Evolutionary conservation across 1,284 basidiomycete genomes (phyloP).

Genomic region (Tilletia caries): DNA sequence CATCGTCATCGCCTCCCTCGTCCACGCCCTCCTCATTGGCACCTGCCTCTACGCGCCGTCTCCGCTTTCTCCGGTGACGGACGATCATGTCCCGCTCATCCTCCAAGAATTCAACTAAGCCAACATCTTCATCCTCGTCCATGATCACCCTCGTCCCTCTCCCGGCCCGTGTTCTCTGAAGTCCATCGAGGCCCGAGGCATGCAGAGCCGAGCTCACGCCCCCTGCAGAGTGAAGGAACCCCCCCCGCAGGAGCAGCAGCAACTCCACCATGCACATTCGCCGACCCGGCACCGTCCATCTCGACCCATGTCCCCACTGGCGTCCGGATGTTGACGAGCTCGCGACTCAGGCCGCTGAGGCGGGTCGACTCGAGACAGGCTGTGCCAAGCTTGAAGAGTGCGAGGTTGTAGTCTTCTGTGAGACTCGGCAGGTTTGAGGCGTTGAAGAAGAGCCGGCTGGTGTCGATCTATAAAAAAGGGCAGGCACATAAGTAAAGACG

Average conservation of each 20-base stretch:
- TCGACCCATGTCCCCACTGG: slow-evolving; percentile 42
- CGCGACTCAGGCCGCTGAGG: slow-evolving; percentile 36
- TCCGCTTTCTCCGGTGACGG: slow-evolving; percentile 14
- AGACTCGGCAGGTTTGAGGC: slow-evolving; percentile 31
- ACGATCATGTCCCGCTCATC: not conserved
- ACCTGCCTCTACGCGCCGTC: too few species aligned
- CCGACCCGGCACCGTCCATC: slow-evolving; percentile 26
- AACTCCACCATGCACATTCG: slow-evolving; percentile 14
- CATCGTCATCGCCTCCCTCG: not conserved
- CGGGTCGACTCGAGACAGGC: slow-evolving; percentile 47
- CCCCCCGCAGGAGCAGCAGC: not conserved
- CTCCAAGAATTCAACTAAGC: not conserved
- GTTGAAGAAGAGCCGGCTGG: slow-evolving; percentile 32
- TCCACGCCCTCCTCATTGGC: not conserved
- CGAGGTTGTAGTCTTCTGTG: slow-evolving; percentile 44
- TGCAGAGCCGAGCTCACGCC: too few species aligned
- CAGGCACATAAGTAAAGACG: slow-evolving; percentile 9
- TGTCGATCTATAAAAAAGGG: too few species aligned
- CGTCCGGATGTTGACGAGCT: slow-evolving; percentile 32
- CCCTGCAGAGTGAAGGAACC: too few species aligned
- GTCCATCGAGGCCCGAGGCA: too few species aligned
- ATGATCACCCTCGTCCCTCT: too few species aligned
- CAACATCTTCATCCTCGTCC: too few species aligned
- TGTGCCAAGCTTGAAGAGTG: slow-evolving; percentile 45
- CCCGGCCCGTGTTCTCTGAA: too few species aligned